These are phyloP conservation scores for Trametes coccinea DNA, from an alignment of 768 basidiomycete species.

Conservation along the genomic window DNA sequence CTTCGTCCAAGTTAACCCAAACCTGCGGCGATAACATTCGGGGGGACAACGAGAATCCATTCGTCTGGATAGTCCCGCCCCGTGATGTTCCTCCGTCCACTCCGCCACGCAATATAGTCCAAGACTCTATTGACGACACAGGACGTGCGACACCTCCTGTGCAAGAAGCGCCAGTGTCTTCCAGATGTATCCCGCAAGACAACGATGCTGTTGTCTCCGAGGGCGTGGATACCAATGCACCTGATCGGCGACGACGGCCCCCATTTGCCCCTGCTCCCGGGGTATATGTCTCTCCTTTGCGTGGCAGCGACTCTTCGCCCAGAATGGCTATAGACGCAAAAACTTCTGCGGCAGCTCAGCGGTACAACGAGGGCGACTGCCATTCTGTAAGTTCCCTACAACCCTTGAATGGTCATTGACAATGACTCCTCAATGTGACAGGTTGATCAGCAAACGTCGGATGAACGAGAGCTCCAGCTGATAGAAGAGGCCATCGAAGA, in stretches of 20 bases:
- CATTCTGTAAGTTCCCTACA: too few species aligned
- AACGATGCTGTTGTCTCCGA: neutral
- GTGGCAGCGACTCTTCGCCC: too few species aligned
- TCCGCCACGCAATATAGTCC: neutral
- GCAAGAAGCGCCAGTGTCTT: neutral
- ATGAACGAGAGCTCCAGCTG: neutral
- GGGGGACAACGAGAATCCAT: neutral
- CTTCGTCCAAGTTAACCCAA: too few species aligned
- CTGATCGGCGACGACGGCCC: neutral
- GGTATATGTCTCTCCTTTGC: constrained; percentile 29
- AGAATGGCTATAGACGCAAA: neutral
- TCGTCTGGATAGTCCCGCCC: constrained; percentile 10
- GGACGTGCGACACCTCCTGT: too few species aligned
- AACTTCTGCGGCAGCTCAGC: too few species aligned
- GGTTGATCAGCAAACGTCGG: too few species aligned
- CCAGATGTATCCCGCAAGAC: neutral
- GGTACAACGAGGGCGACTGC: too few species aligned
- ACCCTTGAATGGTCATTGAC: too few species aligned
- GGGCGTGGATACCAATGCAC: neutral
- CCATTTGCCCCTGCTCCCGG: constrained; percentile 29
- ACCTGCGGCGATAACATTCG: too few species aligned
- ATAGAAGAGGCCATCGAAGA: neutral
- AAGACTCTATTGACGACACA: too few species aligned
- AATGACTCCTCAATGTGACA: too few species aligned
- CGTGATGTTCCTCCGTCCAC: neutral